Base-by-base conservation (phyloP, 108 stramenopile species). In the Hondaea fermentalgiana region DNA sequence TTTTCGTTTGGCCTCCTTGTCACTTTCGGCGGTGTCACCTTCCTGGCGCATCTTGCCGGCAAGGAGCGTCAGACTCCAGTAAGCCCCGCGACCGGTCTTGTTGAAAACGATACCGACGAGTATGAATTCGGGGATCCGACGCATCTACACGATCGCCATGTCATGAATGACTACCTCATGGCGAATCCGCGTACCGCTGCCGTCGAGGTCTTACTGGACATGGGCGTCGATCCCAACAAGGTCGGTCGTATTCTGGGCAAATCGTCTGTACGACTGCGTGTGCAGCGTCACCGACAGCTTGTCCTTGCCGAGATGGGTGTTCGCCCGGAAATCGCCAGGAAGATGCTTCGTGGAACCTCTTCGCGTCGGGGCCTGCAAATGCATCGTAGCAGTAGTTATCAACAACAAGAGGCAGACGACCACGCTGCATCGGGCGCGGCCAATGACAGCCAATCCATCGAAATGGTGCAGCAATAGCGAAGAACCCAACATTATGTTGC, bases 161-260 rank as follows among this genome's bases (percentile, higher is more conserved):
- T 53, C 8, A 53, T 83, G 45, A 83, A 83, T 35, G 76, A 47
- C 25, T 83, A 53, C 28, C 49, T 83, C n/a, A 53, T 53, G 45
- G 45, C 76, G 49, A 83, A 47, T 28, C 76, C 76, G 45, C 76
- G 76, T 6, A 53, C 76, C 12, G 76, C 49, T 12, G 76, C 51
- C 76, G 76, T 53, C n/a, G 76, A 83, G 76, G 76, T 83, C 49
- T 45, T 83, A 12, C 51, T 83, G 12, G 76, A 83, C 76, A 83
- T 83, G 76, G 76, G 76, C 28, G 49, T 83, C 49, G 51, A 12
- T 6, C 76, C 76, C 14, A 28, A 3, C 76, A 83, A 83, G 51
- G 76, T 83, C 6, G 49, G 76, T 1, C 76, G 76, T 2, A 53
- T 83, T 3, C 49, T 83, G n/a, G 76, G 76, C 28, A 6, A 83